Conservation (phyloP, 768 basidiomycete genomes). For the Phanerodontia chrysosporium region DNA sequence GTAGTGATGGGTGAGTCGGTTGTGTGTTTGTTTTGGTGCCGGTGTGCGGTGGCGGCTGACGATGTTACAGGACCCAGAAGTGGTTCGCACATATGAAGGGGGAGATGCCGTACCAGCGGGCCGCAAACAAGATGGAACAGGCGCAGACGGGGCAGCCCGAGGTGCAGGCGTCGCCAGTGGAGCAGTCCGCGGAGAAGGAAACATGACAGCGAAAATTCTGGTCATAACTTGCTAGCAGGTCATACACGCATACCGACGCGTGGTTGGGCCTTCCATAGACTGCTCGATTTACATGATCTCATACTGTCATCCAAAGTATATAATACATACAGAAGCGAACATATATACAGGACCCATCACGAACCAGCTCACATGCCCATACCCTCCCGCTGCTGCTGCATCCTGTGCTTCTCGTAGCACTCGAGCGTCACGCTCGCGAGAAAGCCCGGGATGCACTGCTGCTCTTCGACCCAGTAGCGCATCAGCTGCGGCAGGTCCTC, state of each 20-base stretch:
- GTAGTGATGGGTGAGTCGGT: background rate
- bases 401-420: constrained; percentile 64
- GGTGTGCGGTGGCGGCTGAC: background rate
- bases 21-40: background rate
- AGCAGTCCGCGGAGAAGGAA: no score
- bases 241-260: no score
- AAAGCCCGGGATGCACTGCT: constrained; percentile 86
- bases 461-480: constrained; percentile 82
- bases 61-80: background rate
- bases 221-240: no score
- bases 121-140: no score
- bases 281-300: no score
- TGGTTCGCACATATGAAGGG: background rate
- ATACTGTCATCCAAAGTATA: background rate
- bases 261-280: no score
- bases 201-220: no score
- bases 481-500: constrained; percentile 72
- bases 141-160: no score
- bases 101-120: background rate
- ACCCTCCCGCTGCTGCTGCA: background rate
- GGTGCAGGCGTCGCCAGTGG: no score
- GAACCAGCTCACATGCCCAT: background rate
- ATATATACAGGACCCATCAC: background rate
- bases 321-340: background rate
- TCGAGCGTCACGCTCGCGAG: constrained; percentile 85